phyloP scores from a whole-genome alignment of 345 rosid genomes.

The Kandelia obovata region DNA sequence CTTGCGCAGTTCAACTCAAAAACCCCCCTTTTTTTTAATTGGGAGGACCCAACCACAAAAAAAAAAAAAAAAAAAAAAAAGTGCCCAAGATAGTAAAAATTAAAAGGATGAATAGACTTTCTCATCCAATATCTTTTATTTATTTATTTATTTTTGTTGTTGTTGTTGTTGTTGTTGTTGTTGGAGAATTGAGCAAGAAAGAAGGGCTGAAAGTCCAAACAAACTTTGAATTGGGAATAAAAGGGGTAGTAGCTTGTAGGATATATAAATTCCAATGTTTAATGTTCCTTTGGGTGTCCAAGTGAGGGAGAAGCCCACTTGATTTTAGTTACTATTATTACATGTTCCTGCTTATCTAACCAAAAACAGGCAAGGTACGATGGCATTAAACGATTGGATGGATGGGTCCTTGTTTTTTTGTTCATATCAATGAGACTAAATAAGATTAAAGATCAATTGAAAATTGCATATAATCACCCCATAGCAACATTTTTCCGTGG shows the following conservation, averaged over 20 bases:
- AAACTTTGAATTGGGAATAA: constrained; percentile 11
- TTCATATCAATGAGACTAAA: too few relatives aligned
- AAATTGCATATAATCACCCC: too few relatives aligned
- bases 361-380: background rate
- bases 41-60: too few relatives aligned
- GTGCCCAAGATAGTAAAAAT: background rate
- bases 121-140: too few relatives aligned
- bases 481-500: too few relatives aligned
- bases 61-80: background rate
- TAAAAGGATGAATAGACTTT: too few relatives aligned
- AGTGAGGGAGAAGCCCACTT: background rate
- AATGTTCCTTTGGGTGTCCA: constrained; percentile 16
- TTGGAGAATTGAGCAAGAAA: background rate
- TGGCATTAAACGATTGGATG: background rate
- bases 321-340: background rate
- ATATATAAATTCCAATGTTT: constrained; percentile 6
- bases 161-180: too few relatives aligned
- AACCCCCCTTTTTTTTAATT: background rate
- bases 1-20: background rate
- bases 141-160: too few relatives aligned
- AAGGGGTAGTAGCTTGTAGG: constrained; percentile 23
- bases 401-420: too few relatives aligned
- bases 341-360: background rate
- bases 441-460: too few relatives aligned
- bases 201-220: too few relatives aligned